Base-by-base conservation (phyloP, 441 rosid species). In the Pelargonium citronellum region DNA sequence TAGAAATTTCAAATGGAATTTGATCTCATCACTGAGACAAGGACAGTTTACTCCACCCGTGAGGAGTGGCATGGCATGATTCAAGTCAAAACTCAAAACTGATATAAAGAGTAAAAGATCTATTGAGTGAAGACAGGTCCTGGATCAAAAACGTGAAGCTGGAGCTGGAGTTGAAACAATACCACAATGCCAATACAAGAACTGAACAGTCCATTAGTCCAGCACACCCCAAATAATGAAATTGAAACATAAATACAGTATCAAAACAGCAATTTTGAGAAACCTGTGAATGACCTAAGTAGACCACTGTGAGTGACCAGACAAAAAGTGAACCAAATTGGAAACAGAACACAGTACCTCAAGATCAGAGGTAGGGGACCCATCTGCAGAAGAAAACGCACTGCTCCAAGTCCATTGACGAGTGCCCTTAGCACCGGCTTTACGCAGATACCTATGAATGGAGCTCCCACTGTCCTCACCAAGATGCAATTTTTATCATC, bases 381-480 rank as follows among this genome's bases (percentile, higher is more conserved):
- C 67, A 64, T 64, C 67, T 12, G 67, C 67, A 27, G 67, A 64
- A 64, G 67, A 64, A 37, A 64, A 64, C 46, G 67, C 43, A 37
- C 46, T 37, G 46, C 67, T 34, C 67, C 46, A 64, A 34, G 43
- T 64, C 67, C 67, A 64, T 16, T 64, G 67, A 15, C 67, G 67
- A 64, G 67, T 24, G 46, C 19, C 67, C 67, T 64, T 64, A 60
- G 64, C 34, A 22, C 64, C 15, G 34, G 67, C 67, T 41, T 64
- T 64, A 4, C 67, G 44, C 1, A 64, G 46, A 64, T 64, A 64
- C 15, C 67, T 64, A 64, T 64, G 67, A 34, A 64, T 64, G 19
- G 46, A 37, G 46, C 67, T 64, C 13, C 67, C 67, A 64, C 67
- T 64, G 11, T n/a, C 67, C 67, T 64, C 67, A 64, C 1, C 64